Evolutionary conservation across 306 rosid genomes (phyloP).

Genomic region (Prunus mume): DNA sequence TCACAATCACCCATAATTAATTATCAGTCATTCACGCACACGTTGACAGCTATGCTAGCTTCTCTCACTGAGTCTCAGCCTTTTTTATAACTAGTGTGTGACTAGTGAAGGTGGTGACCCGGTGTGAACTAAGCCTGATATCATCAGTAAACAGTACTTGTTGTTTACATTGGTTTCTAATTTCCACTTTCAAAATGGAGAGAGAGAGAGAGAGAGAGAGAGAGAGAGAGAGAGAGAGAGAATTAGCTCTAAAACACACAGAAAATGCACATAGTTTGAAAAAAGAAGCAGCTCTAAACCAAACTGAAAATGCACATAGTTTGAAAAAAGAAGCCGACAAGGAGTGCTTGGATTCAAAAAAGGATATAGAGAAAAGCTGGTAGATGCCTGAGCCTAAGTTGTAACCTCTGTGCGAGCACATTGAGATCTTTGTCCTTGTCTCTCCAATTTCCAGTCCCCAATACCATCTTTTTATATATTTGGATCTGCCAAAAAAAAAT

Average conservation of each 20-base stretch:
- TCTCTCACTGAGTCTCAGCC: neutral
- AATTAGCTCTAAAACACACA: neutral
- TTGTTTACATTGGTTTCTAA: neutral
- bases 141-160: neutral
- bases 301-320: conserved; percentile 1
- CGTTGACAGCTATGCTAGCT: neutral
- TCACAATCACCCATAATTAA: neutral
- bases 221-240: neutral
- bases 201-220: neutral
- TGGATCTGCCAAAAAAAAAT: conserved; percentile 17
- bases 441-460: neutral
- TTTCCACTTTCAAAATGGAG: neutral
- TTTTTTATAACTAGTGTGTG: neutral
- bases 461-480: neutral
- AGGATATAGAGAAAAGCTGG: conserved; percentile 35
- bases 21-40: neutral
- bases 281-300: conserved; percentile 6
- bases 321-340: conserved; percentile 34
- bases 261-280: conserved; percentile 12
- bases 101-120: neutral
- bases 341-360: conserved; percentile 27
- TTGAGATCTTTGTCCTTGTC: conserved; percentile 24
- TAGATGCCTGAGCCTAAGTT: conserved; percentile 28
- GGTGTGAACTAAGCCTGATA: neutral
- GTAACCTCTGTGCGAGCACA: conserved; percentile 11